Conservation (phyloP, 169 alveolate genomes). For the Eimeria mitis region DNA sequence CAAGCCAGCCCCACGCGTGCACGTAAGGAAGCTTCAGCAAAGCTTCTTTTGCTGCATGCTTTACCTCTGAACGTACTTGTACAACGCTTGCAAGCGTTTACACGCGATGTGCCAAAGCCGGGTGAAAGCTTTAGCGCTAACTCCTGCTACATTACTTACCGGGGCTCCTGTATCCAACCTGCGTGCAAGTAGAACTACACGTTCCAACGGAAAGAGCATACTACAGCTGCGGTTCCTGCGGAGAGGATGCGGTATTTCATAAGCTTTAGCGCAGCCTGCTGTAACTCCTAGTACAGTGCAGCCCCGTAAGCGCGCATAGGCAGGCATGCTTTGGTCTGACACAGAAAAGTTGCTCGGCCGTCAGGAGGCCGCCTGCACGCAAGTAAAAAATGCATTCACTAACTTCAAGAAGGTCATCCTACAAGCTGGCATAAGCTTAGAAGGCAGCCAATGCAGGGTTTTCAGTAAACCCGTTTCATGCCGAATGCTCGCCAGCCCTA, state of each 20-base stretch:
- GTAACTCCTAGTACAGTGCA: not conserved
- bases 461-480: not conserved
- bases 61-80: too few species aligned
- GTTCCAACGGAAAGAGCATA: not conserved
- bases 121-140: too few species aligned
- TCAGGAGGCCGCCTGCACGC: not conserved
- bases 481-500: constrained; percentile 15
- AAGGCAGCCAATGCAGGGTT: not conserved
- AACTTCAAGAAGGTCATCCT: not conserved
- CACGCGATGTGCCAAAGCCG: too few species aligned
- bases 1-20: too few species aligned
- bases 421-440: not conserved
- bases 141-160: too few species aligned
- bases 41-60: too few species aligned
- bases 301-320: not conserved
- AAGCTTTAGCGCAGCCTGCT: not conserved
- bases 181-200: not conserved
- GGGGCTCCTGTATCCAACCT: not conserved
- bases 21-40: too few species aligned
- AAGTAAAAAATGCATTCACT: not conserved
- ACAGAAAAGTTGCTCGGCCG: not conserved
- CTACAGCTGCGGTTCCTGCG: not conserved
- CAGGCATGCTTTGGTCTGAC: not conserved
- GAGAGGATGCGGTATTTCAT: not conserved
- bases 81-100: too few species aligned